Conservation (phyloP, 805 yeast genomes). For the Cyberlindnera mississippiensis region DNA sequence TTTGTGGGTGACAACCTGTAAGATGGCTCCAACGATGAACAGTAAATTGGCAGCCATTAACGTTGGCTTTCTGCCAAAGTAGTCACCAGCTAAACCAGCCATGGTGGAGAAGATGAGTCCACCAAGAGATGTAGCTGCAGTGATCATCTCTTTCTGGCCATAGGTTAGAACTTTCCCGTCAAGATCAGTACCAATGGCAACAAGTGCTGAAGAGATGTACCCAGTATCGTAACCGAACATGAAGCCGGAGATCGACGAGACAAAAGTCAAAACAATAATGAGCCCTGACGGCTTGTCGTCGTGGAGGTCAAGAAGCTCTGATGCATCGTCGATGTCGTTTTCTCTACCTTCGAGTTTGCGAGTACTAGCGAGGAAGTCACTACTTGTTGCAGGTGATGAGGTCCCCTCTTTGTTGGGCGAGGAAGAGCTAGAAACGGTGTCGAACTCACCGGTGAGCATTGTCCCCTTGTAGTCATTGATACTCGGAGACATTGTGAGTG, state of each 20-base stretch:
- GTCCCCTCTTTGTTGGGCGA: too few relatives aligned
- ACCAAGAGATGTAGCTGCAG: conserved; percentile 91
- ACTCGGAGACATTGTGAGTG: too few relatives aligned
- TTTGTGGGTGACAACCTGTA: conserved; percentile 75
- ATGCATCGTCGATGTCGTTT: neutral
- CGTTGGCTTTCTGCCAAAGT: conserved; percentile 78
- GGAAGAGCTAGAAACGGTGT: too few relatives aligned
- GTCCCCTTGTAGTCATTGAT: too few relatives aligned
- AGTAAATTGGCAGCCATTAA: conserved; percentile 78
- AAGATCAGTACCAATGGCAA: conserved; percentile 74
- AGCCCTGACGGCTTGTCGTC: conserved; percentile 53
- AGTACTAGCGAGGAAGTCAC: too few relatives aligned
- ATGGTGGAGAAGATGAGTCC: conserved; percentile 74
- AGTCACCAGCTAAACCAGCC: conserved; percentile 81
- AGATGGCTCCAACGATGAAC: conserved; percentile 76
- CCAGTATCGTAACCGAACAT: conserved; percentile 98
- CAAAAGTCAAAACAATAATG: conserved; percentile 63
- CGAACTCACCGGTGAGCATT: too few relatives aligned
- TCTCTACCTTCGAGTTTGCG: too few relatives aligned
- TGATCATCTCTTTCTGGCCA: conserved; percentile 84
- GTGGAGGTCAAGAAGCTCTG: conserved; percentile 28
- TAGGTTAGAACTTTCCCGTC: conserved; percentile 47
- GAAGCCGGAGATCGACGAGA: conserved; percentile 87
- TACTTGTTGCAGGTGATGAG: too few relatives aligned
- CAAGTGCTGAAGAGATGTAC: conserved; percentile 89